Conservation (phyloP, 1,284 basidiomycete genomes). For the Ganoderma multipileum region DNA sequence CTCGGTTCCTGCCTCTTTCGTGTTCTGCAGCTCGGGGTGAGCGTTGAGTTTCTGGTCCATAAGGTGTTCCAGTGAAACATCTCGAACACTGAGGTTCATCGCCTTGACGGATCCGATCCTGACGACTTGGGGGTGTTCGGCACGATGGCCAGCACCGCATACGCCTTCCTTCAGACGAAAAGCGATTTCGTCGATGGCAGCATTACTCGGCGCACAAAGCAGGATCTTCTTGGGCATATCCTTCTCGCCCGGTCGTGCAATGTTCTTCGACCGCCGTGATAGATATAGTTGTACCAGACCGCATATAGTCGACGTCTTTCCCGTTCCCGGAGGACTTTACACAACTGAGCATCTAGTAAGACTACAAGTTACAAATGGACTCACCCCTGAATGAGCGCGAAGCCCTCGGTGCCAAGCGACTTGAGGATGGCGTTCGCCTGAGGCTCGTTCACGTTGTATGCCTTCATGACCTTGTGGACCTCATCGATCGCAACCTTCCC, state of each 20-base stretch:
- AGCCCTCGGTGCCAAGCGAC: slow-evolving; percentile 79
- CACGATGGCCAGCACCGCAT: slow-evolving; percentile 61
- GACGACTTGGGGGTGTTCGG: slow-evolving; percentile 80
- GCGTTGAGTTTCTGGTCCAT: slow-evolving; percentile 80
- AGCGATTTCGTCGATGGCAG: slow-evolving; percentile 97
- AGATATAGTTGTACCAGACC: slow-evolving; percentile 91
- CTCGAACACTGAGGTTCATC: slow-evolving; percentile 86
- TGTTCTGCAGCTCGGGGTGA: slow-evolving; percentile 45
- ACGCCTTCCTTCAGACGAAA: slow-evolving; percentile 86
- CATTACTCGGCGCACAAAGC: slow-evolving; percentile 97
- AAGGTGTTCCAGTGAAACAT: slow-evolving; percentile 87
- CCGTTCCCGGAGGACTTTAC: slow-evolving; percentile 94
- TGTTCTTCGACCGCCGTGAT: slow-evolving; percentile 60
- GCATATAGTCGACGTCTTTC: slow-evolving; percentile 98
- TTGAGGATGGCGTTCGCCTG: slow-evolving; percentile 92
- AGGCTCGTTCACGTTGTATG: slow-evolving; percentile 88
- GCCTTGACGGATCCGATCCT: slow-evolving; percentile 85
- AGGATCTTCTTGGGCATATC: slow-evolving; percentile 78
- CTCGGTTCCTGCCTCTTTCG: slow-evolving; percentile 60
- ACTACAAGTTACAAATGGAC: slow-evolving; percentile 33
- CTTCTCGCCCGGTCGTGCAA: slow-evolving; percentile 56
- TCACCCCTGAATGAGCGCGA: slow-evolving; percentile 95
- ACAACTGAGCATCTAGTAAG: background rate
- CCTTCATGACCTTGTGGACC: slow-evolving; percentile 71
- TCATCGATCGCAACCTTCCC: slow-evolving; percentile 58